Evolutionary conservation across 768 basidiomycete genomes (phyloP).

Genomic region (Naganishia kalamii): DNA sequence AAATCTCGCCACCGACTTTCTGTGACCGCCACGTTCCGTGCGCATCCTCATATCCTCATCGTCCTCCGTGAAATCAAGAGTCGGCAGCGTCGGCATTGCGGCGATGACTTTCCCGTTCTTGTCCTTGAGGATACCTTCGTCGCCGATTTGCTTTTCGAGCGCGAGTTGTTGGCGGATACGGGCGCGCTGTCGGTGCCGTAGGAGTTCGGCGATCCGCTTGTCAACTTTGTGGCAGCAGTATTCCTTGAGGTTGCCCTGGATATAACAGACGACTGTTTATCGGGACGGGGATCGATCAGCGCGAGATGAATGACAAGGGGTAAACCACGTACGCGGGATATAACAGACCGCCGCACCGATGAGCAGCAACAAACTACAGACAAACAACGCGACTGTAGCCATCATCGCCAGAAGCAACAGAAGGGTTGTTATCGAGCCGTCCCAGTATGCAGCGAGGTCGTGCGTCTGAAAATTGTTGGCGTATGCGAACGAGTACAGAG

Average conservation of each 20-base stretch:
- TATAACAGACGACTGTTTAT: conserved; percentile 71
- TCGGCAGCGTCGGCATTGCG: conserved; percentile 85
- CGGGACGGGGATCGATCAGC: background rate
- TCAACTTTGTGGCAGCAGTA: conserved; percentile 98
- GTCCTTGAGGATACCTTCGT: conserved; percentile 83
- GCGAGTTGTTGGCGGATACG: conserved; percentile 72
- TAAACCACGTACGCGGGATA: conserved; percentile 55
- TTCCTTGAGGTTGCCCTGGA: conserved; percentile 97
- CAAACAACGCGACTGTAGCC: conserved; percentile 82
- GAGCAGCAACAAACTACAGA: conserved; percentile 72
- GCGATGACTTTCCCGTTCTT: conserved; percentile 79
- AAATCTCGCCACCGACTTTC: conserved; percentile 1
- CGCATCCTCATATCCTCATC: conserved; percentile 47
- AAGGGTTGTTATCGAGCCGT: conserved; percentile 65
- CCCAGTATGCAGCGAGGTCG: conserved; percentile 50
- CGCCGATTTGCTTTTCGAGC: conserved; percentile 82
- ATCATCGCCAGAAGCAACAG: conserved; percentile 79
- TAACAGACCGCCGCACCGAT: conserved; percentile 80
- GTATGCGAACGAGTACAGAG: conserved; percentile 83
- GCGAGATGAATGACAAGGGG: background rate
- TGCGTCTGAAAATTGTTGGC: conserved; percentile 68
- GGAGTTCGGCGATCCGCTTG: conserved; percentile 91
- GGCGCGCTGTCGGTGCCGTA: conserved; percentile 83
- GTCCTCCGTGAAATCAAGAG: conserved; percentile 73
- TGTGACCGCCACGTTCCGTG: background rate